phyloP scores from a whole-genome alignment of 345 rosid genomes.

The Trapa bicornis region DNA sequence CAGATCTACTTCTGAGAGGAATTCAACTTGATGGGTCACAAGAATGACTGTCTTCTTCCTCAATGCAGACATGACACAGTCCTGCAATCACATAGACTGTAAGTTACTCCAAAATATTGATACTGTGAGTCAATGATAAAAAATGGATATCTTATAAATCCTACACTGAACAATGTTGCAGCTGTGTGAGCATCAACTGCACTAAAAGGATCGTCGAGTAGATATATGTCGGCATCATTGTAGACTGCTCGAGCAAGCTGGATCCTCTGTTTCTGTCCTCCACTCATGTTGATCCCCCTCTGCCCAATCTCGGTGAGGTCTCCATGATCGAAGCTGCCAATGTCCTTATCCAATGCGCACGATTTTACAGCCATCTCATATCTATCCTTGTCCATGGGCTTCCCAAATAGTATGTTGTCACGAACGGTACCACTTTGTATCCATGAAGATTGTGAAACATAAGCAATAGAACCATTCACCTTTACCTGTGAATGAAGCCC shows the following conservation, averaged over 20 bases:
- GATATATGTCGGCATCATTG: constrained; percentile 60
- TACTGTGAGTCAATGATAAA: not conserved
- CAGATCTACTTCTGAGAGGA: constrained; percentile 49
- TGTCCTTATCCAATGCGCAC: constrained; percentile 66
- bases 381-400: constrained; percentile 41
- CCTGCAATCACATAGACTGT: constrained; percentile 28
- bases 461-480: constrained; percentile 46
- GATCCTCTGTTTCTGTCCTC: constrained; percentile 83
- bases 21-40: constrained; percentile 84
- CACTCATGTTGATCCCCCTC: constrained; percentile 83
- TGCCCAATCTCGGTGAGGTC: constrained; percentile 80
- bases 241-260: constrained; percentile 75
- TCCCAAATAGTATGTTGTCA: constrained; percentile 56
- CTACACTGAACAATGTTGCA: constrained; percentile 53
- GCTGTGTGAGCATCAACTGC: constrained; percentile 84
- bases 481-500: constrained; percentile 27
- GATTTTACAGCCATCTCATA: constrained; percentile 43
- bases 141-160: not conserved
- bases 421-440: constrained; percentile 74
- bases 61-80: constrained; percentile 51
- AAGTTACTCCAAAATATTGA: no score
- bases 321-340: constrained; percentile 47
- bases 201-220: constrained; percentile 77
- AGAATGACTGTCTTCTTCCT: constrained; percentile 51
- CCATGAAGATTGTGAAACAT: constrained; percentile 75